These are phyloP conservation scores for Talaromyces sp. DNA, from an alignment of 2,329 filamentous ascomycete genomes.

Conservation along the genomic window DNA sequence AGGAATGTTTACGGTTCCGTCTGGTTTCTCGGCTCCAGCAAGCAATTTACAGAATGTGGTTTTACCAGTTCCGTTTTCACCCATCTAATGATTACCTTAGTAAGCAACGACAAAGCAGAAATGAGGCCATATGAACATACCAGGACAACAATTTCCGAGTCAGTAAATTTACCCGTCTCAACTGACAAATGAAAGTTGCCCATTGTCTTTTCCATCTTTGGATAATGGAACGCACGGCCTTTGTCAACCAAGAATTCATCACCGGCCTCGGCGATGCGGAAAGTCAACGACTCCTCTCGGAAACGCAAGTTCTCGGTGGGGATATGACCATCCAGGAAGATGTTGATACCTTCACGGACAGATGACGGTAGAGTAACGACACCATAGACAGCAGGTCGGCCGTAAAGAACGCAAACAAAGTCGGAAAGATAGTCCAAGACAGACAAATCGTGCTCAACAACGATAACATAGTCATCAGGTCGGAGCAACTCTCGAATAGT, in stretches of 20 bases:
- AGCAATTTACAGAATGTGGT: slow-evolving; percentile 98
- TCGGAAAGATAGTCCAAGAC: slow-evolving; percentile 98
- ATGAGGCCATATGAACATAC: slow-evolving; percentile 4
- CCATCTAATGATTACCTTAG: slow-evolving; percentile 57
- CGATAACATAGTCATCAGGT: slow-evolving; percentile 92
- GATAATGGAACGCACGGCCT: slow-evolving; percentile 80
- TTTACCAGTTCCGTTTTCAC: slow-evolving; percentile 98
- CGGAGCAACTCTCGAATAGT: slow-evolving; percentile 89
- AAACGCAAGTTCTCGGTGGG: slow-evolving; percentile 98
- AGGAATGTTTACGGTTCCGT: slow-evolving; percentile 72
- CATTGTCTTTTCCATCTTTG: slow-evolving; percentile 86
- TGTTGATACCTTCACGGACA: slow-evolving; percentile 98
- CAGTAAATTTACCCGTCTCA: slow-evolving; percentile 82
- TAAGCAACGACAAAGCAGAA: not conserved
- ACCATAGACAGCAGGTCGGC: slow-evolving; percentile 91
- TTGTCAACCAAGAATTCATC: slow-evolving; percentile 87
- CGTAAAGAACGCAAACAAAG: slow-evolving; percentile 96
- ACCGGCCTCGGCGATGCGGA: slow-evolving; percentile 84
- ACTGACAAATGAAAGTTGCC: slow-evolving; percentile 82
- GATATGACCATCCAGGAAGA: slow-evolving; percentile 97
- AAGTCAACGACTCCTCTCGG: slow-evolving; percentile 93
- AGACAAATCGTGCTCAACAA: slow-evolving; percentile 98
- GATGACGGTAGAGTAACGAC: slow-evolving; percentile 94
- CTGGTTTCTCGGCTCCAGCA: slow-evolving; percentile 88
- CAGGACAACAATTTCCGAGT: slow-evolving; percentile 99